Conservation (phyloP, 2,329 filamentous ascomycete species). For the Ambrosiella beaveri region DNA sequence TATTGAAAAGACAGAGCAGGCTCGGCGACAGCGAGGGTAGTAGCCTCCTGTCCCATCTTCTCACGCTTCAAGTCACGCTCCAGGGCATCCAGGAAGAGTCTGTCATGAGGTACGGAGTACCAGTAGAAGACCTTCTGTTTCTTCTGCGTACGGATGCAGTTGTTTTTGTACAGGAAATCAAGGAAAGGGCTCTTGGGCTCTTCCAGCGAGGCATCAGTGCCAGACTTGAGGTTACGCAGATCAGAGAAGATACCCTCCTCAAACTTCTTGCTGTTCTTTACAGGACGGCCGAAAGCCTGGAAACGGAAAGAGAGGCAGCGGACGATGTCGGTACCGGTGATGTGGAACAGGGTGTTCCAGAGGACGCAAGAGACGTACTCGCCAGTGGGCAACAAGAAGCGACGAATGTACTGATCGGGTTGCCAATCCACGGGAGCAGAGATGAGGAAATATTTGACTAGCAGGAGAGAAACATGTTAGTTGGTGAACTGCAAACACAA, state of each 20-base stretch:
- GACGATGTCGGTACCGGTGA: constrained; percentile 96
- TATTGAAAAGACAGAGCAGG: constrained; percentile 97
- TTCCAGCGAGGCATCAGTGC: constrained; percentile 92
- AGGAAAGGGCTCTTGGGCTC: constrained; percentile 97
- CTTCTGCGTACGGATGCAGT: constrained; percentile 98
- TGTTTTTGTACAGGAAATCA: constrained; percentile 99
- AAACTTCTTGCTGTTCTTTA: constrained; percentile 99
- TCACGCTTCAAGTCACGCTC: constrained; percentile 96
- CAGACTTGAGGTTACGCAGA: constrained; percentile 91
- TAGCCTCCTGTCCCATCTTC: constrained; percentile 98
- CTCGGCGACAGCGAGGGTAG: constrained; percentile 90
- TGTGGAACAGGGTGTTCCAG: constrained; percentile 99
- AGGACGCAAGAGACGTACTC: constrained; percentile 98
- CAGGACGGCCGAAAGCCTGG: constrained; percentile 92
- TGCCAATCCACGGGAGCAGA: constrained; percentile 97
- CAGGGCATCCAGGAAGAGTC: constrained; percentile 89
- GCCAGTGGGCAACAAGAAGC: constrained; percentile 87
- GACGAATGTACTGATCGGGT: constrained; percentile 85
- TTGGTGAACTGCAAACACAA: too few species aligned
- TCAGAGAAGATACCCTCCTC: constrained; percentile 99
- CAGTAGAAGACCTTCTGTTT: constrained; percentile 99
- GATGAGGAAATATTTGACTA: constrained; percentile 99
- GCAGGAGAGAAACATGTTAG: background rate
- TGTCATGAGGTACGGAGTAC: constrained; percentile 97
- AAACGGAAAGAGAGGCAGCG: constrained; percentile 96